Conservation (phyloP, 1,284 basidiomycete species). For the Nidula niveotomentosa region DNA sequence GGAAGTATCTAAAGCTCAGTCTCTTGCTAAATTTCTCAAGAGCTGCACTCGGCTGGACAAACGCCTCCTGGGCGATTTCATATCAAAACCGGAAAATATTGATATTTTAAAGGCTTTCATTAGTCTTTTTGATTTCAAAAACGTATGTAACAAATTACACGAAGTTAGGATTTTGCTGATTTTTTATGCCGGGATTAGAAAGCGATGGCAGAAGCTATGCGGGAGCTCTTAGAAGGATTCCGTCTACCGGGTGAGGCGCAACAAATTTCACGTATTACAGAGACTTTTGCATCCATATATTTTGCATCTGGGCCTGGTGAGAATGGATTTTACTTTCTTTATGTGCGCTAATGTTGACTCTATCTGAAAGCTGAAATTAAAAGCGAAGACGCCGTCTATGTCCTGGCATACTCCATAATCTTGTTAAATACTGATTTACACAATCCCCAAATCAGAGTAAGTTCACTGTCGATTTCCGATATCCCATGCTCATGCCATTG, state of each 20-base stretch:
- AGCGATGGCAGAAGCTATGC: constrained; percentile 93
- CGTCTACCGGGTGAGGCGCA: constrained; percentile 95
- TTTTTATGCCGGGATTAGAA: constrained; percentile 55
- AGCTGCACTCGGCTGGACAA: constrained; percentile 89
- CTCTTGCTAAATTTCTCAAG: constrained; percentile 86
- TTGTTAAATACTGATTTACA: constrained; percentile 99
- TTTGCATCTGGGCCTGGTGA: constrained; percentile 82
- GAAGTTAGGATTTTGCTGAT: constrained; percentile 1
- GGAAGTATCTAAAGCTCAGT: constrained; percentile 54
- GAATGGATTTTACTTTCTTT: constrained; percentile 10
- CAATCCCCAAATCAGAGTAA: constrained; percentile 91
- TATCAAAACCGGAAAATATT: constrained; percentile 87
- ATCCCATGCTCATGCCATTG: constrained; percentile 7
- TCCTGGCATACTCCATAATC: constrained; percentile 95
- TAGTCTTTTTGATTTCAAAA: constrained; percentile 86
- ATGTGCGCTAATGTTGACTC: constrained; percentile 7
- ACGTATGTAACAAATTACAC: constrained; percentile 49
- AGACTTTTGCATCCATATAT: constrained; percentile 92
- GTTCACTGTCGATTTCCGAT: constrained; percentile 17
- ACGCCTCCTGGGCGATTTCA: constrained; percentile 90
- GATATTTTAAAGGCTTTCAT: constrained; percentile 90
- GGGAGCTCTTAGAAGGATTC: constrained; percentile 93
- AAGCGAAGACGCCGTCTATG: constrained; percentile 91
- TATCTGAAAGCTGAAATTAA: constrained; percentile 74
- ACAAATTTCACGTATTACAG: constrained; percentile 93